phyloP scores from a whole-genome alignment of 1,139 yeast species.

The Candida sojae region DNA sequence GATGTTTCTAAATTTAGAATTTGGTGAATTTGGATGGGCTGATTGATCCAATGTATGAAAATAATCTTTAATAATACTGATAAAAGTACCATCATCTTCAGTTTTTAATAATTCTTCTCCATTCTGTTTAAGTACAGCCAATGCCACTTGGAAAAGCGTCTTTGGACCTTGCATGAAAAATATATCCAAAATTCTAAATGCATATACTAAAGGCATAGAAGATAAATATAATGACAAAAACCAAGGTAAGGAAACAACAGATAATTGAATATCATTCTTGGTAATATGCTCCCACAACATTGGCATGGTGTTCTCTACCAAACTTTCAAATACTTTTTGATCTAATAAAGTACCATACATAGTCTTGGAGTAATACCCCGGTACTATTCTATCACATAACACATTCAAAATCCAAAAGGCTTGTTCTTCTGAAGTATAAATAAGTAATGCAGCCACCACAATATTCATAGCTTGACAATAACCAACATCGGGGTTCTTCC shows the following conservation, averaged over 20 bases:
- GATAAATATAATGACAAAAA: conserved; percentile 86
- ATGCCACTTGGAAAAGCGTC: conserved; percentile 87
- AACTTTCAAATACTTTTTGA: conserved; percentile 88
- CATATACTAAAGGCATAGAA: conserved; percentile 93
- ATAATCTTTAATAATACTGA: conserved; percentile 79
- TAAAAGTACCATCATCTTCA: conserved; percentile 91
- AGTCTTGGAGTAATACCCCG: conserved; percentile 95
- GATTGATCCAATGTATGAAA: conserved; percentile 78
- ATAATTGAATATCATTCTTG: conserved; percentile 83
- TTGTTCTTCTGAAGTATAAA: conserved; percentile 95
- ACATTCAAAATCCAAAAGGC: conserved; percentile 91
- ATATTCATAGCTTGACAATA: conserved; percentile 99
- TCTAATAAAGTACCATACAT: conserved; percentile 97
- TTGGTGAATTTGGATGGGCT: conserved; percentile 73
- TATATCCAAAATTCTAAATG: conserved; percentile 88
- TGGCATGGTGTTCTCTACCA: conserved; percentile 91
- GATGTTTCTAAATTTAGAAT: conserved; percentile 62
- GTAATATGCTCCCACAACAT: conserved; percentile 80
- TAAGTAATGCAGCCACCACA: conserved; percentile 89
- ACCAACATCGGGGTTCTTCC: conserved; percentile 97
- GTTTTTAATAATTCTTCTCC: conserved; percentile 80
- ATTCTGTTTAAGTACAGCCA: conserved; percentile 82
- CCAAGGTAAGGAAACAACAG: conserved; percentile 96
- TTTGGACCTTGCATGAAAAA: conserved; percentile 90
- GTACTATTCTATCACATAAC: conserved; percentile 83